phyloP scores from a whole-genome alignment of 345 rosid species.

The Arabidopsis thaliana region TAIR10.1 NC_003075.7:7782001-7782500 shows the following conservation, averaged over 20 bases:
- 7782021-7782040: background rate
- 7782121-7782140: background rate
- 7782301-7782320: background rate
- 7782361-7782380: background rate
- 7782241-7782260: background rate
- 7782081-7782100: background rate
- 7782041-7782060: background rate
- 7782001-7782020: background rate
- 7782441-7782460: background rate
- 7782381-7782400: background rate
- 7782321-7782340: background rate
- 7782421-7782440: background rate
- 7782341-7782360: background rate
- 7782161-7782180: background rate
- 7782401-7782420: background rate
- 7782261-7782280: background rate
- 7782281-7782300: background rate
- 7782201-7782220: background rate
- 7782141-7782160: background rate
- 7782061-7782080: background rate
- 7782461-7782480: background rate
- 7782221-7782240: background rate
- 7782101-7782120: background rate
- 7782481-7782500: background rate
- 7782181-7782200: slow-evolving; percentile 2